A percentile compares a stretch with the other conserved stretches of the same genome.
These are phyloP conservation scores for Verticillium isaacii DNA, from an alignment of 2,329 filamentous ascomycete genomes.

Conservation along the genomic window DNA sequence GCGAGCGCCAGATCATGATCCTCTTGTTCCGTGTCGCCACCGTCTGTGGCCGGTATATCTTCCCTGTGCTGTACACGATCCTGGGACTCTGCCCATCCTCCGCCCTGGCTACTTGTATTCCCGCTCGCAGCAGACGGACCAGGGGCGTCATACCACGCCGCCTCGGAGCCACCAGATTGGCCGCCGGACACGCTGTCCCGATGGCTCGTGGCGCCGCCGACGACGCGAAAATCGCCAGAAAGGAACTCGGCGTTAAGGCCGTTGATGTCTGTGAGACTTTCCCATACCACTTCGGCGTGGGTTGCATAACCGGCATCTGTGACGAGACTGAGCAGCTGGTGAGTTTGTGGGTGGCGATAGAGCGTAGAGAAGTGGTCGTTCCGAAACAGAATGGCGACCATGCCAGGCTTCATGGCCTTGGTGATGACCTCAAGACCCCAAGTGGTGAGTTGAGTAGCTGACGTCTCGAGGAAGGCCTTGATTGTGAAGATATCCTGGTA, in stretches of 20 bases:
- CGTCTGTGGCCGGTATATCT: neutral
- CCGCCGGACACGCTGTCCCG: neutral
- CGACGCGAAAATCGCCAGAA: conserved; percentile 82
- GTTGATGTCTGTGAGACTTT: conserved; percentile 83
- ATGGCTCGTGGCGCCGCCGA: conserved; percentile 51
- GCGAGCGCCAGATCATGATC: conserved; percentile 85
- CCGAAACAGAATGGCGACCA: conserved; percentile 86
- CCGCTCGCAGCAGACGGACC: conserved; percentile 3
- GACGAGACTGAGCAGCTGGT: conserved; percentile 75
- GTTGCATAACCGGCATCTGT: conserved; percentile 87
- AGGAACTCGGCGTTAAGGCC: conserved; percentile 80
- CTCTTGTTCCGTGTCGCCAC: conserved; percentile 47
- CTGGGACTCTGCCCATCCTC: conserved; percentile 51
- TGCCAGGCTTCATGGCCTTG: conserved; percentile 66
- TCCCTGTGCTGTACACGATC: conserved; percentile 6
- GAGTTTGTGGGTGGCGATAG: conserved; percentile 78
- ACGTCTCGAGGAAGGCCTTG: conserved; percentile 72
- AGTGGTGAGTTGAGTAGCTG: conserved; percentile 81
- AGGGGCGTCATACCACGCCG: neutral
- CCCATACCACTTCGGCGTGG: conserved; percentile 93
- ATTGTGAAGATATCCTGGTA: conserved; percentile 83
- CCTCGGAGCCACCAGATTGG: neutral
- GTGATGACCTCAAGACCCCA: conserved; percentile 74
- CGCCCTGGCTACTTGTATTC: conserved; percentile 18
- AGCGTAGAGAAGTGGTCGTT: conserved; percentile 97